Percentiles rank a stretch among this genome's conserved stretches.
Evolutionary conservation across 2,329 filamentous ascomycete species (phyloP).

Genomic region (Aspergillus uvarum): DNA sequence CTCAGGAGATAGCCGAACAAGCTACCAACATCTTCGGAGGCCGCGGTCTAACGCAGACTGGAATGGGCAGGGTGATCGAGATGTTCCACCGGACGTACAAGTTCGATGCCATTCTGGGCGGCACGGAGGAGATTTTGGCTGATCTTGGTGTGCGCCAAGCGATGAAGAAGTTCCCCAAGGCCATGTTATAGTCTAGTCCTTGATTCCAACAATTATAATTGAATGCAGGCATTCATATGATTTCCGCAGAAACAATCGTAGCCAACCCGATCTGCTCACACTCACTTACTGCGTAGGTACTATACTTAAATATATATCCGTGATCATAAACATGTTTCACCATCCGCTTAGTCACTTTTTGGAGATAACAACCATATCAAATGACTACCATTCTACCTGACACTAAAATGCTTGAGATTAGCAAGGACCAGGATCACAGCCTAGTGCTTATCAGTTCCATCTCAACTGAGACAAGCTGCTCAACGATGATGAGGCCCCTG

Average conservation of each 20-base stretch:
- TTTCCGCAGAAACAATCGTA: no score
- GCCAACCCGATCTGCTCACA: no score
- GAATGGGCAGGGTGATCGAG: slow-evolving; percentile 81
- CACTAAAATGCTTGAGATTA: no score
- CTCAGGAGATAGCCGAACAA: slow-evolving; percentile 81
- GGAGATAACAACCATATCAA: background rate
- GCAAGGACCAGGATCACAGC: no score
- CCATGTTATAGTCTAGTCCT: slow-evolving; percentile 61
- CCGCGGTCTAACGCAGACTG: slow-evolving; percentile 72
- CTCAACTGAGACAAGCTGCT: no score
- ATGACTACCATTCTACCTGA: background rate
- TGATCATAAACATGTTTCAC: background rate
- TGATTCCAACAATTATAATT: background rate
- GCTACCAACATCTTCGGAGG: slow-evolving; percentile 85
- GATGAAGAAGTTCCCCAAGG: slow-evolving; percentile 80
- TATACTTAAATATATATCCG: background rate
- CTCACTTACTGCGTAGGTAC: background rate
- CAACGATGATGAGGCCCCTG: no score
- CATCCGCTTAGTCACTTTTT: background rate
- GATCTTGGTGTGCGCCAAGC: slow-evolving; percentile 83
- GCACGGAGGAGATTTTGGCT: slow-evolving; percentile 77
- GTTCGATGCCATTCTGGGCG: slow-evolving; percentile 75
- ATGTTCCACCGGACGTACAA: slow-evolving; percentile 84
- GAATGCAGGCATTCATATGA: background rate
- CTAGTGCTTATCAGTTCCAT: no score